A percentile compares a stretch with the other conserved stretches of the same genome.
phyloP scores from a whole-genome alignment of 345 rosid genomes.

The Gossypium anomalum region DNA sequence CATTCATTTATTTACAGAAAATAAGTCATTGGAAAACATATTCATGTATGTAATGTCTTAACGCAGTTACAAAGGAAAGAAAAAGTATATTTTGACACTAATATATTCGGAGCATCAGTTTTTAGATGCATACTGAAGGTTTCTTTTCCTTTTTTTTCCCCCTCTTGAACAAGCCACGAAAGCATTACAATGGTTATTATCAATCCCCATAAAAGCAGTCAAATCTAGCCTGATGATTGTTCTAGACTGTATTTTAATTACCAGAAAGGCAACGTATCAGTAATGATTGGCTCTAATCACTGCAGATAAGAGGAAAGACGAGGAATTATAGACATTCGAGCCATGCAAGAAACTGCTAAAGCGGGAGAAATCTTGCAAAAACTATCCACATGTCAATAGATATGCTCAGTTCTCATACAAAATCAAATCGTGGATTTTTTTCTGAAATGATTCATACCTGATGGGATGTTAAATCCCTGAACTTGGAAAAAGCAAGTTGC shows the following conservation, averaged over 20 bases:
- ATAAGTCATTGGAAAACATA: not conserved
- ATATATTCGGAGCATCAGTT: not conserved
- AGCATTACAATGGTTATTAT: not conserved
- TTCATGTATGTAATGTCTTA: not conserved
- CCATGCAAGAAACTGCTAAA: not conserved
- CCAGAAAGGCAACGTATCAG: not conserved
- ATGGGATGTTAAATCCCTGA: conserved; percentile 48
- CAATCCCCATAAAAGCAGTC: not conserved
- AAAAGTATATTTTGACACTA: not conserved
- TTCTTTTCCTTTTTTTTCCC: not conserved
- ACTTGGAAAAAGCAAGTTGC: conserved; percentile 89
- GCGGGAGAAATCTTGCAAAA: not conserved
- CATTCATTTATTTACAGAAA: not conserved
- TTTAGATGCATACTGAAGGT: not conserved
- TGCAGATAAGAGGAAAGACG: not conserved
- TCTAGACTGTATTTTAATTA: not conserved
- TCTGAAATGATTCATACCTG: conserved; percentile 39
- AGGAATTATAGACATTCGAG: not conserved
- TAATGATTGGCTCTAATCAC: not conserved
- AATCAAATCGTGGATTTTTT: not conserved
- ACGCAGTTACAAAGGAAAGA: not conserved
- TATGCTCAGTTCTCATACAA: not conserved
- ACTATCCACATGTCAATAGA: not conserved
- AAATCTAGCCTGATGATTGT: not conserved
- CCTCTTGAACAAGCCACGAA: not conserved